A percentile compares a stretch with the other conserved stretches of the same genome.
Conservation (phyloP, 192 early-diverging fungal species). For the Lunasporangiospora selenospora region DNA sequence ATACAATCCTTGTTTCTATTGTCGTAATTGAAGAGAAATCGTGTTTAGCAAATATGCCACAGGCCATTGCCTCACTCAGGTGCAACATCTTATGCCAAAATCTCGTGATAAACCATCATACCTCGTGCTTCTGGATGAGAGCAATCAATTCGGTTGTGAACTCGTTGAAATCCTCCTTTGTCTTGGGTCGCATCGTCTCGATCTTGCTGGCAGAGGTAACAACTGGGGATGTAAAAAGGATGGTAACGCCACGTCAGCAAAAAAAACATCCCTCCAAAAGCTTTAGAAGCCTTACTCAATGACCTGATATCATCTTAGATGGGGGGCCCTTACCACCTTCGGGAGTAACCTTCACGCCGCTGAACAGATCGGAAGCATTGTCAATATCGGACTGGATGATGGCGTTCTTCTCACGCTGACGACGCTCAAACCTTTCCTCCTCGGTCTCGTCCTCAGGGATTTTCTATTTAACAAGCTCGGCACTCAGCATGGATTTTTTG, state of each 20-base stretch:
- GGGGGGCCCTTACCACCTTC: conserved; percentile 41
- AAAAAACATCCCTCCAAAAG: too few species aligned
- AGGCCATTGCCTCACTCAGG: not conserved
- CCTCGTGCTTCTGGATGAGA: conserved; percentile 61
- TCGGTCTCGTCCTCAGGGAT: conserved; percentile 50
- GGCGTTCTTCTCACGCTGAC: conserved; percentile 58
- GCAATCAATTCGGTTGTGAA: conserved; percentile 66
- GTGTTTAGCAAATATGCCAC: not conserved
- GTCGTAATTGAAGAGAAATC: not conserved
- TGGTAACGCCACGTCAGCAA: too few species aligned
- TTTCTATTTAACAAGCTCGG: conserved; percentile 20
- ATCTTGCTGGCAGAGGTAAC: conserved; percentile 40
- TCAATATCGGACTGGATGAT: conserved; percentile 69
- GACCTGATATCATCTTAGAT: not conserved
- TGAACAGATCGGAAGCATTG: conserved; percentile 69
- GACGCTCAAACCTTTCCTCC: conserved; percentile 63
- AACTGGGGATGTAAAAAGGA: too few species aligned
- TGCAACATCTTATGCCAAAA: not conserved
- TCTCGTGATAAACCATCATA: conserved; percentile 12
- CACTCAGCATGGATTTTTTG: not conserved
- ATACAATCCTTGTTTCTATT: conserved; percentile 58
- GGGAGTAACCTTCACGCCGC: conserved; percentile 65
- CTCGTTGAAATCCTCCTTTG: conserved; percentile 72
- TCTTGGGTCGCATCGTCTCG: conserved; percentile 62
- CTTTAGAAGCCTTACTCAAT: not conserved